These are phyloP conservation scores for Starmerella vaccinii DNA, from an alignment of 805 yeast species.

Conservation along the genomic window DNA sequence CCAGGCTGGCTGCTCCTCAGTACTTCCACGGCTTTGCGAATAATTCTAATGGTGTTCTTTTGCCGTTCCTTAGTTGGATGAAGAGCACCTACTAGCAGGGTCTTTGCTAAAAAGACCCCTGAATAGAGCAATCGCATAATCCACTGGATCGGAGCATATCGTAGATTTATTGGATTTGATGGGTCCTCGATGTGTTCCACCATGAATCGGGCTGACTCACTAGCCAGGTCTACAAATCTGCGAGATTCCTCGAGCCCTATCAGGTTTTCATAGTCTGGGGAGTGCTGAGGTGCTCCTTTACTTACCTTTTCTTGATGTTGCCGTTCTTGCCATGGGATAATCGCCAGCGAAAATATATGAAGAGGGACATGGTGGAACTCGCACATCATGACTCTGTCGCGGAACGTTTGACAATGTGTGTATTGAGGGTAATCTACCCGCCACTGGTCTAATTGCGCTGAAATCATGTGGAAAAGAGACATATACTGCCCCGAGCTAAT, in stretches of 20 bases:
- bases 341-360: constrained; percentile 73
- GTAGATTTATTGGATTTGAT: constrained; percentile 54
- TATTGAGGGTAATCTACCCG: constrained; percentile 41
- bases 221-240: constrained; percentile 70
- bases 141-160: constrained; percentile 87
- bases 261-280: background rate
- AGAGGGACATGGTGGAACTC: constrained; percentile 78
- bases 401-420: constrained; percentile 32
- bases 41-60: background rate
- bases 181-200: constrained; percentile 47
- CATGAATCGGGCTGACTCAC: constrained; percentile 71
- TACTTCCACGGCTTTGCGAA: background rate
- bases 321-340: constrained; percentile 29
- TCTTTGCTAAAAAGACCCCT: constrained; percentile 81
- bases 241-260: background rate
- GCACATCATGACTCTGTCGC: constrained; percentile 60
- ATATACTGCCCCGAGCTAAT: constrained; percentile 39
- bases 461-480: constrained; percentile 57
- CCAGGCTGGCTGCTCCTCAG: background rate
- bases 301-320: background rate
- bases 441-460: constrained; percentile 76
- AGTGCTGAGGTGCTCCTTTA: background rate
- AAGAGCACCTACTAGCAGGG: constrained; percentile 37
- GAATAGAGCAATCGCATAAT: constrained; percentile 76
- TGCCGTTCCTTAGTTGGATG: constrained; percentile 4